Percentiles rank a stretch among this genome's conserved stretches.
Conservation (phyloP, 1,284 basidiomycete species). For the Ustilago vetiveriae region DNA sequence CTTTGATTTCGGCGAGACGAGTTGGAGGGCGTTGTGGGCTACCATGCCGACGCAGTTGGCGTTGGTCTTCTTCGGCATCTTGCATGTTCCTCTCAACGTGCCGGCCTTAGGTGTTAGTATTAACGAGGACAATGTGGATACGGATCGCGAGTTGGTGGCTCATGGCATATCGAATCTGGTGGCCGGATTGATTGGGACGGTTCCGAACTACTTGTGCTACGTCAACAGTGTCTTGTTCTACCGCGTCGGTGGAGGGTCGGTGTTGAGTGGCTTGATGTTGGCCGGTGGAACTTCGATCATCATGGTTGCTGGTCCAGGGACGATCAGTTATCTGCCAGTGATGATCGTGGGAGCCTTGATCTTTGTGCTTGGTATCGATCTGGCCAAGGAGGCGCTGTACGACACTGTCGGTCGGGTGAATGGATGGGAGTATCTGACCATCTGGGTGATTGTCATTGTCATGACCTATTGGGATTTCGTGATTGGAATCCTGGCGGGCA, state of each 20-base stretch:
- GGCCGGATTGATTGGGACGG: constrained; percentile 81
- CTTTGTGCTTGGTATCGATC: constrained; percentile 91
- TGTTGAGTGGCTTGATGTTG: constrained; percentile 85
- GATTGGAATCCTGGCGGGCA: constrained; percentile 89
- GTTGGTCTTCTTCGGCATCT: constrained; percentile 84
- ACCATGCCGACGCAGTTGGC: constrained; percentile 70
- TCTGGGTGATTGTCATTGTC: constrained; percentile 74
- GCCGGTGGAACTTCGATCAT: constrained; percentile 79
- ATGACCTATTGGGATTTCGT: constrained; percentile 81
- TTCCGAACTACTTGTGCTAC: constrained; percentile 71
- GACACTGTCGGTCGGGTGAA: constrained; percentile 86
- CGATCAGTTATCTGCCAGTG: constrained; percentile 63
- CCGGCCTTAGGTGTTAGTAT: constrained; percentile 94
- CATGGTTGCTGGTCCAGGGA: constrained; percentile 80
- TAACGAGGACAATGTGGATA: constrained; percentile 86
- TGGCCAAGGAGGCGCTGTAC: constrained; percentile 92
- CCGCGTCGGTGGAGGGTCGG: constrained; percentile 87
- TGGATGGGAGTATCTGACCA: constrained; percentile 70
- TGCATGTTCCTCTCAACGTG: constrained; percentile 79
- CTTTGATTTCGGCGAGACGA: constrained; percentile 63
- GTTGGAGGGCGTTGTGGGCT: constrained; percentile 64
- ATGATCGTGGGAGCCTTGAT: constrained; percentile 80
- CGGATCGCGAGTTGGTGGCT: constrained; percentile 89
- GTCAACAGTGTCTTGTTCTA: constrained; percentile 74
- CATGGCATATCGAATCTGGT: constrained; percentile 92